These are phyloP conservation scores for Chaetomium strumarium DNA, from an alignment of 2,329 filamentous ascomycete species.

Conservation along the genomic window DNA sequence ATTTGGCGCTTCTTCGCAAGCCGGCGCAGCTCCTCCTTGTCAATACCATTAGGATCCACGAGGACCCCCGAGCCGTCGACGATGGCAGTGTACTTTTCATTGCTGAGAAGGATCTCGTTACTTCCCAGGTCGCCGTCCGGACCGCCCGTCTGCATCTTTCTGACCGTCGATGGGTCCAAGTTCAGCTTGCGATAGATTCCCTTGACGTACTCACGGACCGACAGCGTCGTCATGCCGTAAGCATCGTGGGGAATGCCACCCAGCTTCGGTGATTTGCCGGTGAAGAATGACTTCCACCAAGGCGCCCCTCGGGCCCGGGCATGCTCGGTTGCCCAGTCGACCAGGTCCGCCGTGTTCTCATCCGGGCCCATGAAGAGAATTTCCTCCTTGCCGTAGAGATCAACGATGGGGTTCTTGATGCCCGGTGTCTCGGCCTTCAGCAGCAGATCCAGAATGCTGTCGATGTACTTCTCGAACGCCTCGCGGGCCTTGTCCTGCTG, in stretches of 20 bases:
- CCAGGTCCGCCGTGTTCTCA: slow-evolving; percentile 95
- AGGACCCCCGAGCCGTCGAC: slow-evolving; percentile 96
- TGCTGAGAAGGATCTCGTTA: slow-evolving; percentile 93
- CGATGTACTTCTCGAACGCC: slow-evolving; percentile 99
- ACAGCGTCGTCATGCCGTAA: slow-evolving; percentile 97
- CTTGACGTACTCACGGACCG: slow-evolving; percentile 90
- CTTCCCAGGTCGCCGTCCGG: slow-evolving; percentile 95
- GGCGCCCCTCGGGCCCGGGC: slow-evolving; percentile 79
- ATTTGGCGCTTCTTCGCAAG: slow-evolving; percentile 82
- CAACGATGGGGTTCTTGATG: slow-evolving; percentile 98
- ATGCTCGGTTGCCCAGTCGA: slow-evolving; percentile 98
- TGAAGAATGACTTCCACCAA: slow-evolving; percentile 99
- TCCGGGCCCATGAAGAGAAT: slow-evolving; percentile 98
- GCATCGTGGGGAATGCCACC: slow-evolving; percentile 93
- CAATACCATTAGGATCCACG: slow-evolving; percentile 83
- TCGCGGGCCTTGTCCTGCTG: slow-evolving; percentile 90
- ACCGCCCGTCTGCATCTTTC: slow-evolving; percentile 95
- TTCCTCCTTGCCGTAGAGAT: slow-evolving; percentile 89
- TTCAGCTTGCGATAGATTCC: slow-evolving; percentile 96
- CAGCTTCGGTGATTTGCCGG: slow-evolving; percentile 91
- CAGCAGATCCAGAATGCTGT: slow-evolving; percentile 93
- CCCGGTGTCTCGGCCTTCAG: slow-evolving; percentile 85
- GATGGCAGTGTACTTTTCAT: slow-evolving; percentile 91
- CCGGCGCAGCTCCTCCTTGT: slow-evolving; percentile 75
- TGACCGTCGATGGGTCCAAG: slow-evolving; percentile 75